Conservation (phyloP, 495 filamentous ascomycete species). For the Aspergillus mulundensis region DNA sequence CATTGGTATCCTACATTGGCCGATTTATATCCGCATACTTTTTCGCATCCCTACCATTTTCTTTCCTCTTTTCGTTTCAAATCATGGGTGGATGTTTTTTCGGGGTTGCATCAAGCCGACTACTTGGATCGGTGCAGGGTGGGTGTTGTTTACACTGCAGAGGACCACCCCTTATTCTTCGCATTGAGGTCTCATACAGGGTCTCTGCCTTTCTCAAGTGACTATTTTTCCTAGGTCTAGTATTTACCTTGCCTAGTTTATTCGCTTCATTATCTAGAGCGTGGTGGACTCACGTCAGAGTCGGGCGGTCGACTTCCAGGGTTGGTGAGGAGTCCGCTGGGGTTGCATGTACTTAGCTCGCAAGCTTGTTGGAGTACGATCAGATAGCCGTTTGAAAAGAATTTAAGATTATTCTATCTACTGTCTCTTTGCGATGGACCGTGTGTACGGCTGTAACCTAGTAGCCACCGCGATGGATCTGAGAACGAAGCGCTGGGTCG, state of each 20-base stretch:
- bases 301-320: too few species aligned
- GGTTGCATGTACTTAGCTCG: not conserved
- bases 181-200: not conserved
- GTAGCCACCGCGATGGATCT: too few species aligned
- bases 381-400: constrained; percentile 3
- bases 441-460: too few species aligned
- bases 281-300: not conserved
- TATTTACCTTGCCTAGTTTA: constrained; percentile 3
- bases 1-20: constrained; percentile 14
- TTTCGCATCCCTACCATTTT: constrained; percentile 4
- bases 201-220: not conserved
- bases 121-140: constrained; percentile 17
- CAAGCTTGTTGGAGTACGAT: not conserved
- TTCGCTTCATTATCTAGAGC: constrained; percentile 2
- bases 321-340: not conserved
- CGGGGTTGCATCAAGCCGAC: constrained; percentile 19
- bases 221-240: constrained; percentile 6
- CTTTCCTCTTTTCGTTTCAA: constrained; percentile 4
- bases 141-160: constrained; percentile 8
- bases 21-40: not conserved
- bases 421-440: not conserved
- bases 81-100: constrained; percentile 12
- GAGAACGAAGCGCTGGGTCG: too few species aligned
- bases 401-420: constrained; percentile 3
- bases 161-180: not conserved